These are phyloP conservation scores for Vanrija pseudolonga DNA, from an alignment of 1,284 basidiomycete species.

Conservation along the genomic window DNA sequence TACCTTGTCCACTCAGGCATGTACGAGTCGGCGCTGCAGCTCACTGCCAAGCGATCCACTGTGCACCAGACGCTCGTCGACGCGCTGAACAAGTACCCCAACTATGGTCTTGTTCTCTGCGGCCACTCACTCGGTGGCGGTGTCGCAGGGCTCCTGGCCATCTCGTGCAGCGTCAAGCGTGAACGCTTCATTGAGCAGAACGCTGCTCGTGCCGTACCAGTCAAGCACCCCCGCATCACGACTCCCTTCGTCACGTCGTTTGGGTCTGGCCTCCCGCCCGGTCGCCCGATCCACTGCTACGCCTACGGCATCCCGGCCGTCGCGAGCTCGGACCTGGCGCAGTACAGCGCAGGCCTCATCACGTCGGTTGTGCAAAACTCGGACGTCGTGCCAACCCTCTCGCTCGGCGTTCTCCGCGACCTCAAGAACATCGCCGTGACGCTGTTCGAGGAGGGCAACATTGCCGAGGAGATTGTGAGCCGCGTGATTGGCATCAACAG, in stretches of 20 bases:
- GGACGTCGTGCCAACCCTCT: slow-evolving; percentile 45
- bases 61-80: slow-evolving; percentile 51
- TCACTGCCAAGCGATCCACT: slow-evolving; percentile 47
- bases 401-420: slow-evolving; percentile 52
- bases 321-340: slow-evolving; percentile 50
- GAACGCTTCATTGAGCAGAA: slow-evolving; percentile 37
- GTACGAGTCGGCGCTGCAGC: slow-evolving; percentile 50
- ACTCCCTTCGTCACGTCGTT: slow-evolving; percentile 53
- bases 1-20: slow-evolving; percentile 56
- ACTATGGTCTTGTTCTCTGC: slow-evolving; percentile 53
- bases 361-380: slow-evolving; percentile 51
- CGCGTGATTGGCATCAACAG: slow-evolving; percentile 44
- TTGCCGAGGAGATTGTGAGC: slow-evolving; percentile 54
- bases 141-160: slow-evolving; percentile 49
- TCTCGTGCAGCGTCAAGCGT: slow-evolving; percentile 40
- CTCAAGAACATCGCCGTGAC: slow-evolving; percentile 52
- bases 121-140: slow-evolving; percentile 55
- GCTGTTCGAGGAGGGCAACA: slow-evolving; percentile 47
- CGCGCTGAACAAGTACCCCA: slow-evolving; percentile 48
- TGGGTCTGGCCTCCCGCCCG: slow-evolving; percentile 50
- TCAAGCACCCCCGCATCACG: slow-evolving; percentile 43
- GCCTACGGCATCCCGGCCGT: slow-evolving; percentile 51
- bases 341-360: slow-evolving; percentile 51
- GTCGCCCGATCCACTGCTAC: slow-evolving; percentile 53
- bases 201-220: slow-evolving; percentile 7